Percentiles rank a stretch among this genome's conserved stretches.
phyloP scores from a whole-genome alignment of 176 grass and related monocot species.

The Cenchrus purpureus region DNA sequence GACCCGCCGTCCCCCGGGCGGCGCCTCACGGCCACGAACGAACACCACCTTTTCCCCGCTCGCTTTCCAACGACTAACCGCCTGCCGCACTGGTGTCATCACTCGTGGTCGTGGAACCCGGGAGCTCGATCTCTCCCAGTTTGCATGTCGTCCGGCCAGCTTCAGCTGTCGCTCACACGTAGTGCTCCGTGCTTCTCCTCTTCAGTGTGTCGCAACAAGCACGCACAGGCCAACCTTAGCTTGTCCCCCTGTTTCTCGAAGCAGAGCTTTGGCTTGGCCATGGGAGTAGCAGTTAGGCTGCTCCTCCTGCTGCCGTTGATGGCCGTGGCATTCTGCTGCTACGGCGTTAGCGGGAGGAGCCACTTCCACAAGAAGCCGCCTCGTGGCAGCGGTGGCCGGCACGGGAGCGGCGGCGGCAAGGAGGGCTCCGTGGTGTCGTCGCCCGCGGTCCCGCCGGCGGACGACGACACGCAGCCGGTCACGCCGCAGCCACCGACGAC shows the following conservation, averaged over 20 bases:
- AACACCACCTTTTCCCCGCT: not conserved
- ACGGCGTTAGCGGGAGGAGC: constrained; percentile 52
- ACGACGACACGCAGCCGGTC: not conserved
- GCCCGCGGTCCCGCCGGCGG: constrained; percentile 35
- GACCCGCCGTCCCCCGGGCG: not conserved
- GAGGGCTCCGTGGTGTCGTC: constrained; percentile 37
- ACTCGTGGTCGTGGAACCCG: too few relatives aligned
- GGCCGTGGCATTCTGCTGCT: constrained; percentile 29
- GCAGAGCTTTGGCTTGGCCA: constrained; percentile 5
- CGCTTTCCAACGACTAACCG: constrained; percentile 10
- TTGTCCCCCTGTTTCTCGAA: constrained; percentile 19
- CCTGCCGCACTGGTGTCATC: not conserved
- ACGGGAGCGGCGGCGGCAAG: constrained; percentile 24
- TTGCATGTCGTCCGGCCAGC: not conserved
- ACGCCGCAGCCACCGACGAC: constrained; percentile 10
- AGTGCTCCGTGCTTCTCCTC: not conserved
- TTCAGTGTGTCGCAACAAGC: not conserved
- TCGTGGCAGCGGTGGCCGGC: not conserved
- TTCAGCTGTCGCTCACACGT: not conserved
- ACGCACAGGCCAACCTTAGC: too few relatives aligned
- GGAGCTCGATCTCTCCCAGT: not conserved
- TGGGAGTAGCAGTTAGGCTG: constrained; percentile 12
- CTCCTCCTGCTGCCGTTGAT: constrained; percentile 24
- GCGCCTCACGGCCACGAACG: constrained; percentile 28
- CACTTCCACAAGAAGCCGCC: constrained; percentile 70